Evolutionary conservation across 2,329 filamentous ascomycete genomes (phyloP), one percentile per base, ranked within the genome.

Genomic region (Epicoccum nigrum): DNA sequence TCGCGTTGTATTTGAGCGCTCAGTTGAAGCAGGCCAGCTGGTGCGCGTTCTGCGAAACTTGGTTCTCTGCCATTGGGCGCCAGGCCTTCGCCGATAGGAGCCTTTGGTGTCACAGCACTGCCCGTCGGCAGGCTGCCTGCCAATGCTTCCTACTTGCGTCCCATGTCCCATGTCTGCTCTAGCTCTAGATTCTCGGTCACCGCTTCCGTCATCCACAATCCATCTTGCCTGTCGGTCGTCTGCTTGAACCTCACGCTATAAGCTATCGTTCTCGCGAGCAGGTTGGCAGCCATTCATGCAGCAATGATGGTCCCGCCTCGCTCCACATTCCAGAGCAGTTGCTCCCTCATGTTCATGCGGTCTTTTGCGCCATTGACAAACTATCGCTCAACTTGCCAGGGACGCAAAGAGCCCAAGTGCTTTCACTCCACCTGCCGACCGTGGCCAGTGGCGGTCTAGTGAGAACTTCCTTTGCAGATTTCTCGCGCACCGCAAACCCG

Each of bases 261-360:
- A 17, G 43, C n/a, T 15, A 54, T 49, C 31, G 33, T 53, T 48
- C 43, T 54, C 48, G 30, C 33, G 45, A 45, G 48, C 52, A 52
- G 56, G 54, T 59, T 65, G 65, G 64, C 64, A 55, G 62, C 59
- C 51, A 45, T 56, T 54, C 42, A 56, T 56, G 59, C 60, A 54
- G 52, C 51, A 28, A 59, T 41, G 42, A 52, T 54, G 58, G 58
- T 64, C 56, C 59, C 60, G 59, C 60, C 31, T 61, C 51, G 62
- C 62, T 66, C 59, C 64, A 65, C 65, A 56, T 60, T 45, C 56
- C 49, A 37, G 25, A 57, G 56, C 58, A 60, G 58, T 60, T 58
- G 51, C 39, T 50, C 34, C 30, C 25, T 51, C 48, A 46, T 38
- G 45, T 42, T 45, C 46, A 44, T 40, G 48, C 55, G 55, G 45